These are phyloP conservation scores for Phytopythium delawarense DNA, from an alignment of 352 stramenopile species.

Conservation along the genomic window DNA sequence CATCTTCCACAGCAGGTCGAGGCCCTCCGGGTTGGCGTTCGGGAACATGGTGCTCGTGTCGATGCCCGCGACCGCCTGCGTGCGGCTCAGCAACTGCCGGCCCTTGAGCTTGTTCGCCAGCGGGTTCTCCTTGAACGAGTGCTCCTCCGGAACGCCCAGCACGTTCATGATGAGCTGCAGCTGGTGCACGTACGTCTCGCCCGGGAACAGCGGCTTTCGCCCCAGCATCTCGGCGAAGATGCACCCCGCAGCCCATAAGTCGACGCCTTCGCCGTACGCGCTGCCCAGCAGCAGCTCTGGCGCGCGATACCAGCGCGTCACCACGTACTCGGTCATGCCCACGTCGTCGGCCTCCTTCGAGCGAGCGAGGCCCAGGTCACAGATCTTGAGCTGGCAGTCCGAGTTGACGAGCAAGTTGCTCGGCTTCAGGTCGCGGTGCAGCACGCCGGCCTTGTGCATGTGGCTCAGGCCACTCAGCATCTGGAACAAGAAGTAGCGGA, in stretches of 20 bases:
- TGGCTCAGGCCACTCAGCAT: conserved; percentile 86
- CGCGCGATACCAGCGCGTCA: conserved; percentile 87
- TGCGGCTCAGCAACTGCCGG: conserved; percentile 76
- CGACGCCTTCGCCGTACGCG: conserved; percentile 79
- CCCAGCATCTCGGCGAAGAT: conserved; percentile 89
- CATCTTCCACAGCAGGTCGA: conserved; percentile 87
- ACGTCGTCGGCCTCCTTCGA: conserved; percentile 82
- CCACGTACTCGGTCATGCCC: conserved; percentile 91
- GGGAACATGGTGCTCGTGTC: conserved; percentile 81
- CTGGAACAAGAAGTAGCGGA: conserved; percentile 93
- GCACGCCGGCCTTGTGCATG: conserved; percentile 82
- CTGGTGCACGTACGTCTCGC: conserved; percentile 85
- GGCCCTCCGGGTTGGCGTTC: conserved; percentile 79
- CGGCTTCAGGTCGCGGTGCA: conserved; percentile 85
- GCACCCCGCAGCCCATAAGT: conserved; percentile 83
- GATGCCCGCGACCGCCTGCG: conserved; percentile 74
- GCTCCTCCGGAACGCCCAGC: conserved; percentile 78
- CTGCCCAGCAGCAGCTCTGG: conserved; percentile 83
- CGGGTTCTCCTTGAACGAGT: conserved; percentile 88
- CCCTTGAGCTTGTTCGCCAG: conserved; percentile 87
- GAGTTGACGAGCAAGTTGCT: conserved; percentile 89
- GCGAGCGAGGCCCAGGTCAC: conserved; percentile 93
- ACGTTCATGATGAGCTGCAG: conserved; percentile 90
- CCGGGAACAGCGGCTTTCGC: conserved; percentile 81
- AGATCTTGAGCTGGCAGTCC: conserved; percentile 97